Base-by-base conservation (phyloP, 352 stramenopile genomes). In the Phytophthora litchii region DNA sequence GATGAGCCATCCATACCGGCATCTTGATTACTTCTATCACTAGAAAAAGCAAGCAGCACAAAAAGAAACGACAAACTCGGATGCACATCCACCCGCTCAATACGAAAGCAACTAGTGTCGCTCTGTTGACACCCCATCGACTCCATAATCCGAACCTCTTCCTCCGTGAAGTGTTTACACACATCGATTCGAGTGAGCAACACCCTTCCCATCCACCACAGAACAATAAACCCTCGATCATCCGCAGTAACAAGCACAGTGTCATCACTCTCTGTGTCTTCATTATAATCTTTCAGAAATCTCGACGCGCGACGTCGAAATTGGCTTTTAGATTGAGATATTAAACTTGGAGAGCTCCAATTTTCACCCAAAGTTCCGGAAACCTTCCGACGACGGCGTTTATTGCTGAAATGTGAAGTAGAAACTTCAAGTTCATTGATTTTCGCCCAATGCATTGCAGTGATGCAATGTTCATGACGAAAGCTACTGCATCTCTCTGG, bases 161-260 rank as follows among this genome's bases (percentile, higher is more conserved):
- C 29, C 1, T 72, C 60, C 3, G 42, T 41, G 57, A 75, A 67
- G 29, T 78, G 50, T 23, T 50, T 44, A 3, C 31, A 52, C 19
- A 90, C 40, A 27, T 84, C 64, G 21, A 89, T 60, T 13, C 68
- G 70, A 5, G 80, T 67, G 0, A 90, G 49, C 13, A 79, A 60
- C 41, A 87, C 76, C 16, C 67, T 72, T 1, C 78, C 83, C 40
- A 73, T 67, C 83, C 83, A 92, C 83, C 83, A 92, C 11, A 89
- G 14, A 12, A 59, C 71, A 20, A 92, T 54, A 25, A 54, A 36
- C 3, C 75, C 71, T 3, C 35, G 25, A 3, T 49, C 21, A 35
- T 92, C 83, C 0, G 77, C 78, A 19, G 78, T 88, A 27, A 75
- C 57, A 13, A 92, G 47, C 14, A 92, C 60, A 52, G 73, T 61